Conservation (phyloP, 352 stramenopile species). For the Pythium periplocum region DNA sequence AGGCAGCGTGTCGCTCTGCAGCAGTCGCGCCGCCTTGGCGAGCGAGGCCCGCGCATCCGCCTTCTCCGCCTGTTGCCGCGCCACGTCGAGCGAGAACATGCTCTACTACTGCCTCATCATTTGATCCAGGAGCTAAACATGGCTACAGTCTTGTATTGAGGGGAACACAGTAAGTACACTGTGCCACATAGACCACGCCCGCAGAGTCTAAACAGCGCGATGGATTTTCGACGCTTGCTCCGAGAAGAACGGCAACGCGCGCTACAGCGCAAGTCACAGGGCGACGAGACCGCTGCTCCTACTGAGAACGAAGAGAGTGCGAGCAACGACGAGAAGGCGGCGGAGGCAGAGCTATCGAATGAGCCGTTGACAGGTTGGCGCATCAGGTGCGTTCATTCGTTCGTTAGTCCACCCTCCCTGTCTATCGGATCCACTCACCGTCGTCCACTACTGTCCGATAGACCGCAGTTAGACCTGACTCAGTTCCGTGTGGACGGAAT, state of each 20-base stretch:
- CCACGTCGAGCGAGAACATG: slow-evolving; percentile 64
- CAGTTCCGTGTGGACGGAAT: slow-evolving; percentile 31
- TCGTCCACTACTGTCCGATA: slow-evolving; percentile 2
- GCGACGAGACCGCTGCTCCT: slow-evolving; percentile 5
- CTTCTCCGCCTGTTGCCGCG: slow-evolving; percentile 27
- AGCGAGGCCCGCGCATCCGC: too few species aligned
- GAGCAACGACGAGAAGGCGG: neutral
- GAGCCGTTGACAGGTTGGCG: slow-evolving; percentile 6
- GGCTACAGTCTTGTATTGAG: slow-evolving; percentile 14
- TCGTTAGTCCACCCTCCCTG: neutral
- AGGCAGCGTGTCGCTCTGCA: too few species aligned
- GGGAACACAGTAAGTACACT: neutral
- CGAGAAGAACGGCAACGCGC: slow-evolving; percentile 42
- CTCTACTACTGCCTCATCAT: slow-evolving; percentile 4
- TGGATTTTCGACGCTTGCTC: slow-evolving; percentile 52
- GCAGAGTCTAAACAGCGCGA: slow-evolving; percentile 6
- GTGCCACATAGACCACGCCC: neutral
- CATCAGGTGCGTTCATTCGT: neutral
- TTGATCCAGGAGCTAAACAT: slow-evolving; percentile 11
- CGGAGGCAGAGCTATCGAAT: too few species aligned
- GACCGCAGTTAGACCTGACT: slow-evolving; percentile 25
- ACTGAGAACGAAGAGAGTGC: neutral
- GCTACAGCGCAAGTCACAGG: slow-evolving; percentile 9
- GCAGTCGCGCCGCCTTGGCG: too few species aligned
- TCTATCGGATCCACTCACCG: neutral